Evolutionary conservation across 2,329 filamentous ascomycete genomes (phyloP).

Genomic region (Penicillium sp.): DNA sequence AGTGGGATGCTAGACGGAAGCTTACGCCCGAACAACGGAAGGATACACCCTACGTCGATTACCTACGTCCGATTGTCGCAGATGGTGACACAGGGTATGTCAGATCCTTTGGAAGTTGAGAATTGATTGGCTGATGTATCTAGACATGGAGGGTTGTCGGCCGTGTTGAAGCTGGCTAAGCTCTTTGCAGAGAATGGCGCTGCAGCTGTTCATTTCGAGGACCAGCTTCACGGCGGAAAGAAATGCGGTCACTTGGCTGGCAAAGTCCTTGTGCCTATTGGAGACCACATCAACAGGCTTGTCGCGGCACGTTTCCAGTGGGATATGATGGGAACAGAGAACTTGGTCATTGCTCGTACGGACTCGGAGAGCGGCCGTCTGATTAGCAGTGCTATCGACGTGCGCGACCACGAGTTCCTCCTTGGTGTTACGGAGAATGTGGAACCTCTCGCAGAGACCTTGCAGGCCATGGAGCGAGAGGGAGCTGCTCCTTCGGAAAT

Average conservation of each 20-base stretch:
- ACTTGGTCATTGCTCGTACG: slow-evolving; percentile 85
- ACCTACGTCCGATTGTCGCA: slow-evolving; percentile 86
- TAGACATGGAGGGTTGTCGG: slow-evolving; percentile 79
- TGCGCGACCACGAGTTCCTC: slow-evolving; percentile 94
- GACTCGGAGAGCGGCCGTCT: slow-evolving; percentile 91
- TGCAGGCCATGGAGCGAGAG: slow-evolving; percentile 78
- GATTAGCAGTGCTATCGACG: slow-evolving; percentile 81
- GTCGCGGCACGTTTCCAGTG: slow-evolving; percentile 90
- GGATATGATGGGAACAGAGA: slow-evolving; percentile 96
- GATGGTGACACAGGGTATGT: slow-evolving; percentile 77
- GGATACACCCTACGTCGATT: slow-evolving; percentile 75
- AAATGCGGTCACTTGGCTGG: slow-evolving; percentile 95
- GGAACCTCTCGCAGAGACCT: slow-evolving; percentile 73
- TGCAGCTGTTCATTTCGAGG: slow-evolving; percentile 92
- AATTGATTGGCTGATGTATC: no score
- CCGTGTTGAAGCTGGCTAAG: slow-evolving; percentile 92
- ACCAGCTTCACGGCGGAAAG: slow-evolving; percentile 94
- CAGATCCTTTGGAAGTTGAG: background rate
- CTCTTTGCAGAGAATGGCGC: slow-evolving; percentile 95
- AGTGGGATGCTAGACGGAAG: slow-evolving; percentile 77
- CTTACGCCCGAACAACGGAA: slow-evolving; percentile 64
- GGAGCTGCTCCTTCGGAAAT: slow-evolving; percentile 74
- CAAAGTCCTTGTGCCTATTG: slow-evolving; percentile 86
- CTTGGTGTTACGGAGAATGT: slow-evolving; percentile 72
- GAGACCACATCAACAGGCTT: slow-evolving; percentile 92